phyloP scores from a whole-genome alignment of 768 basidiomycete species.

The Russula emetica region DNA sequence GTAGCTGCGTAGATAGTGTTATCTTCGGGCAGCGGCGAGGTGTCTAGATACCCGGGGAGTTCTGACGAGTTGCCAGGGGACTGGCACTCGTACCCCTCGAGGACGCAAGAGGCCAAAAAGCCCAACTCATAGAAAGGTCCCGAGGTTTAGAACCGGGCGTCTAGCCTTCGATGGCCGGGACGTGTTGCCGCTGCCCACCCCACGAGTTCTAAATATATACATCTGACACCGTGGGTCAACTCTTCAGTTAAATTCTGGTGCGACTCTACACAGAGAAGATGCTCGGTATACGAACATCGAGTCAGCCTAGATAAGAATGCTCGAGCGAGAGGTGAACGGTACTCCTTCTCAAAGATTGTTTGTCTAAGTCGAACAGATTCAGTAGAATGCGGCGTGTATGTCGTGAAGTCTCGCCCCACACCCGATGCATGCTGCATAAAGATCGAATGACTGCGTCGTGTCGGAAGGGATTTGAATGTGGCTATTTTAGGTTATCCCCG shows the following conservation, averaged over 20 bases:
- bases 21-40: constrained; percentile 13
- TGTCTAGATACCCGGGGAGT: constrained; percentile 19
- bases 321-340: too few species aligned
- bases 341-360: too few species aligned
- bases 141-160: constrained; percentile 24
- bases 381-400: neutral
- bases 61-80: constrained; percentile 19
- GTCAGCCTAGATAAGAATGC: too few species aligned
- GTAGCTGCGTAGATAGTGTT: neutral
- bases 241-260: too few species aligned
- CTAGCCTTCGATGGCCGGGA: constrained; percentile 19
- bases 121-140: constrained; percentile 8
- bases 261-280: too few species aligned
- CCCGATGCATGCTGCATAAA: too few species aligned
- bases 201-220: constrained; percentile 3
- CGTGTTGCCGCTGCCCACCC: constrained; percentile 19
- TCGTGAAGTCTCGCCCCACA: neutral
- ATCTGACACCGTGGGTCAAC: neutral
- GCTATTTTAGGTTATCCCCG: neutral
- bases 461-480: too few species aligned
- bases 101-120: constrained; percentile 17
- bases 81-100: constrained; percentile 22
- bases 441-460: too few species aligned
- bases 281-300: too few species aligned
- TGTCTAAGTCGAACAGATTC: neutral